Evolutionary conservation across 441 rosid species (phyloP), one percentile per base, ranked within the genome.

Genomic region (Brassica hybrid): DNA sequence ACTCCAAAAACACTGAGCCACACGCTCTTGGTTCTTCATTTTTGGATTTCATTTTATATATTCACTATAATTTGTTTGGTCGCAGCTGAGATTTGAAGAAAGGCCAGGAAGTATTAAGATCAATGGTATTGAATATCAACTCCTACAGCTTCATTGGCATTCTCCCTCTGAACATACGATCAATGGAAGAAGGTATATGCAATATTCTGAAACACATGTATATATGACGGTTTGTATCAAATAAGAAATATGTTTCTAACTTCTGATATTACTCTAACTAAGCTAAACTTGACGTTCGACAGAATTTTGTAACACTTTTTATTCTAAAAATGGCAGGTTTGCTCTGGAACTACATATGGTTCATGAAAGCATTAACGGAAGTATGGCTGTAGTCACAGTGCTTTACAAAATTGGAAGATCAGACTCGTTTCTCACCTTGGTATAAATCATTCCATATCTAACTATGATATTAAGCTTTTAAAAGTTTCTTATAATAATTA

Each of bases 101-200:
- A 87, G 80, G 1, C 86, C 92, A 54, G 97, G 98, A 79, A 75
- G 64, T 61, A 65, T 94, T 36, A 18, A 41, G 30, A 74, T 90
- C 27, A 88, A 90, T 57, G 92, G 93, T 73, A 86, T 76, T 23
- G 61, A 78, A 7, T 94, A 86, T 77, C 77, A 61, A 12, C 92
- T 91, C 57, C 32, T 78, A 6, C 97, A 91, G 19, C 76, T 81
- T 34, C 98, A 94, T 19, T 94, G 97, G 96, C 98, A 91, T 67
- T 86, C 96, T 5, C 97, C 94, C 30, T 85, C 96, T 8, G 96
- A 94, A 69, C 97, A 94, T 78, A 82, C 93, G 7, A 58, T 91
- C 64, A 65, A 90, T 62, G 92, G 97, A 76, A 80, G 56, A 52
- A 85, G 85, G 97, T 43, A 43, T 91, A 0, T 25, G 66, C n/a